Base-by-base conservation (phyloP, 163 green algal species). In the Botryococcus braunii region DNA sequence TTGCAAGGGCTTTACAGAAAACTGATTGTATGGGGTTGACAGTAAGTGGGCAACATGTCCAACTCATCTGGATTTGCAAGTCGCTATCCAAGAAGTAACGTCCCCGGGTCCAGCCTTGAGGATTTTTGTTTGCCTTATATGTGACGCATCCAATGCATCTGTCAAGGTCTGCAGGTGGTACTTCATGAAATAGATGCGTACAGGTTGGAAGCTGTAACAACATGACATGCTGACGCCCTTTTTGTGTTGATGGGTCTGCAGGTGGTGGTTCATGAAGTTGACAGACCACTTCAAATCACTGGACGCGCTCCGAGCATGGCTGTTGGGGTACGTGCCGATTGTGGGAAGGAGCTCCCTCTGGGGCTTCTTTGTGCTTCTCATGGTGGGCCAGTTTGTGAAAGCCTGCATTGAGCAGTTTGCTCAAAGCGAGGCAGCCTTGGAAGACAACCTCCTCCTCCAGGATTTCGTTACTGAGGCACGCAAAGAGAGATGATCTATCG, bases 321-420 rank as follows among this genome's bases (percentile, higher is more conserved):
- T 78, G 27, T 72, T 63, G 36, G 46, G 35, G 40, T 68, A 65
- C 0, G 69, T 75, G 52, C 77, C 71, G n/a, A 60, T 69, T 4
- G 46, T 69, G 46, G 63, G 63, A 9, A 48, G 63, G 34, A 36
- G 47, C 2, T n/a, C 59, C 66, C 65, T 56, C 4, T 91, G 86
- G 84, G 64, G 65, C 31, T 62, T 65, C 23, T 9, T 91, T 1
- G 77, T 89, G 38, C 62, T 83, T 23, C 48, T 84, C 23, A 74
- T 90, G 46, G 83, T 93, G 27, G 69, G 61, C 32, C 75, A 74
- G 65, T 92, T 92, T 60, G 57, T 87, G 41, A 77, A 82, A 31
- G 77, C 66, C 69, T 89, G 88, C 66, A 68, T 93, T 57, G 85
- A 93, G 74, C 78, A 89, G 55, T 82, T 93, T 74, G 86, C 86